Conservation (phyloP, 164 flowering plant species). For the Kingdonia uniflora region DNA sequence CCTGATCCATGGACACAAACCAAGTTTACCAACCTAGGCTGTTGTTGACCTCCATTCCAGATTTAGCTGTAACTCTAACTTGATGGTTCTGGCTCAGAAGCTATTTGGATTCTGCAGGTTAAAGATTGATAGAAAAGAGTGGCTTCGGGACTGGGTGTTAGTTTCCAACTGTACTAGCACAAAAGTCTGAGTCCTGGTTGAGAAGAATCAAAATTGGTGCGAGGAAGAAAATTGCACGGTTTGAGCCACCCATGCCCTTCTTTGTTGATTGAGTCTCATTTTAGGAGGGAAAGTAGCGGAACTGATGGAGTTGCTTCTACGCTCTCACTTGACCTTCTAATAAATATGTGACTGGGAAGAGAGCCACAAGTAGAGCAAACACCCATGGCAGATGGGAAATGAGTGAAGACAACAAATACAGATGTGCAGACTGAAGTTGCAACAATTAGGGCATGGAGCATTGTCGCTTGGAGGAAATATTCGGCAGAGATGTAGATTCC, state of each 20-base stretch:
- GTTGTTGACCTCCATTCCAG: too few species aligned
- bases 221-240: conserved; percentile 79
- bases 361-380: conserved; percentile 89
- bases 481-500: conserved; percentile 89
- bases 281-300: conserved; percentile 44
- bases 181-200: conserved; percentile 95
- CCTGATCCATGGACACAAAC: too few species aligned
- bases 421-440: conserved; percentile 75
- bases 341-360: conserved; percentile 90
- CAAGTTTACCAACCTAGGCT: too few species aligned
- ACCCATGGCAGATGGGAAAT: conserved; percentile 97
- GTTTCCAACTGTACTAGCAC: too few species aligned
- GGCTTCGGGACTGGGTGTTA: too few species aligned
- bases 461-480: conserved; percentile 66
- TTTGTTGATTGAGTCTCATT: conserved; percentile 76
- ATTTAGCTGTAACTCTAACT: too few species aligned
- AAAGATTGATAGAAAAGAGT: too few species aligned
- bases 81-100: too few species aligned
- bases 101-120: too few species aligned
- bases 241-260: conserved; percentile 84
- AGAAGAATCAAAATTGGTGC: conserved; percentile 88
- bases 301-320: conserved; percentile 14
- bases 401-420: conserved; percentile 85
- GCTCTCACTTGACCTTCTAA: conserved; percentile 87
- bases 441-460: conserved; percentile 69